phyloP scores from a whole-genome alignment of 2,329 filamentous ascomycete species.

The Dryadomyces sulphureus region DNA sequence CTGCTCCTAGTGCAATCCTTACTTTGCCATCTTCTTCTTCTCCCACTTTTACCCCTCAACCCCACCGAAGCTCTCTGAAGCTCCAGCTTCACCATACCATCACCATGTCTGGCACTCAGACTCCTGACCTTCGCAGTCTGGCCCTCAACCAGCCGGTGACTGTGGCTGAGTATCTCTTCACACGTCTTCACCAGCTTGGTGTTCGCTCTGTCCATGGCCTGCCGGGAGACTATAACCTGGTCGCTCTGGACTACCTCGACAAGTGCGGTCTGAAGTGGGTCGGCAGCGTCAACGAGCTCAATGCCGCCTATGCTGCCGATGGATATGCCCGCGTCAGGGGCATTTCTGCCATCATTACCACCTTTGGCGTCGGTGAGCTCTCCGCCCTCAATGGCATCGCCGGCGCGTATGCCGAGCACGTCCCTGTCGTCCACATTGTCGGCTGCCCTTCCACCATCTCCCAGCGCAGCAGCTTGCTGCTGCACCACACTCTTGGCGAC shows the following conservation, averaged over 20 bases:
- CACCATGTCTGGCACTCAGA: constrained; percentile 1
- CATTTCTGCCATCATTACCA: constrained; percentile 39
- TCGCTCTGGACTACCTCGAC: constrained; percentile 32
- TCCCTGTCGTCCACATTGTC: constrained; percentile 39
- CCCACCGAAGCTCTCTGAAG: neutral
- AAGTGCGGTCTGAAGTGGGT: constrained; percentile 32
- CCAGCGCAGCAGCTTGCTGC: constrained; percentile 14
- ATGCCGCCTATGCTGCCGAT: constrained; percentile 44
- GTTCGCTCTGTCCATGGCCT: constrained; percentile 33
- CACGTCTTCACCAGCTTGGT: constrained; percentile 30
- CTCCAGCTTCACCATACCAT: neutral
- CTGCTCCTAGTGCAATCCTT: too few species aligned
- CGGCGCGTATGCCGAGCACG: constrained; percentile 39
- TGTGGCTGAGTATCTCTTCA: constrained; percentile 36
- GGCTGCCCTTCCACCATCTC: constrained; percentile 14
- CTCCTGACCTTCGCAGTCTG: constrained; percentile 11
- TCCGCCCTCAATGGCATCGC: constrained; percentile 42
- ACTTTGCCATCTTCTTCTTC: neutral
- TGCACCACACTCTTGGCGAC: constrained; percentile 41
- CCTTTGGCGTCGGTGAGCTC: constrained; percentile 40
- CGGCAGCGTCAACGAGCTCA: constrained; percentile 38
- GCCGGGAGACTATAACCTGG: constrained; percentile 39
- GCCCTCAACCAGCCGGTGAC: constrained; percentile 27
- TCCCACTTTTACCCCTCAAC: neutral
- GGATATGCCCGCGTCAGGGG: constrained; percentile 45